Evolutionary conservation across 257 asterid species (phyloP), one percentile per base, ranked within the genome.

Genomic region (Nicotiana tomentosiformis): DNA sequence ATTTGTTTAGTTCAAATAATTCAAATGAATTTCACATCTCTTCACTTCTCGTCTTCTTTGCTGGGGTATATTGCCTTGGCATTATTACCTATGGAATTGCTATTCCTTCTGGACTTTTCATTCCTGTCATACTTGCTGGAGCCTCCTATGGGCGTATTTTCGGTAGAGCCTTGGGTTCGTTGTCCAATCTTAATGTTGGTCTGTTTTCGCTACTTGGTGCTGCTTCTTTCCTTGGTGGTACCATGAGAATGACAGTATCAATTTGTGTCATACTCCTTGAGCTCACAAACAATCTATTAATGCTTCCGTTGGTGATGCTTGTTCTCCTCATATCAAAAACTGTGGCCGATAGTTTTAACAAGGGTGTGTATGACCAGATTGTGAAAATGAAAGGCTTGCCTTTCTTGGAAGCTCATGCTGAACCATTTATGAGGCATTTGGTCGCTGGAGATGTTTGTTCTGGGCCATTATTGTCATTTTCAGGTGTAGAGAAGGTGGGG

Each of bases 191-290:
- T 15, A 95, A 92, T 35, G 92, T 86, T 33, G 98, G 99, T 64
- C 92, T 91, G 58, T 96, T 94, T 84, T 91, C 93, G 32, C 89
- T 96, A 55, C 96, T 96, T 65, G 99, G 99, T 43, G 97, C 99
- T 23, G 99, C 98, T 77, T 94, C 99, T 7, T 96, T 96, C 87
- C 97, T 96, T 23, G 99, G 99, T 70, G 99, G 99, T 61, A 96
- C 99, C 23, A 96, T 96, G 99, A 92, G 99, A 83, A 96, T 96
- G 99, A 96, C 99, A 0, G 99, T 96, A 4, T 96, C 99, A 1
- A 93, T 96, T 1, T 96, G 99, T 66, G 97, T 96, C 86, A 96
- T 96, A 77, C 93, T 96, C 76, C 92, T 96, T 18, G 99, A 96
- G 84, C 94, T 96, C 33, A 96, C 99, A 26, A 89, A 96, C 65